Evolutionary conservation across 441 rosid species (phyloP), one percentile per base, ranked within the genome.

Genomic region (Euphorbia corollata): DNA sequence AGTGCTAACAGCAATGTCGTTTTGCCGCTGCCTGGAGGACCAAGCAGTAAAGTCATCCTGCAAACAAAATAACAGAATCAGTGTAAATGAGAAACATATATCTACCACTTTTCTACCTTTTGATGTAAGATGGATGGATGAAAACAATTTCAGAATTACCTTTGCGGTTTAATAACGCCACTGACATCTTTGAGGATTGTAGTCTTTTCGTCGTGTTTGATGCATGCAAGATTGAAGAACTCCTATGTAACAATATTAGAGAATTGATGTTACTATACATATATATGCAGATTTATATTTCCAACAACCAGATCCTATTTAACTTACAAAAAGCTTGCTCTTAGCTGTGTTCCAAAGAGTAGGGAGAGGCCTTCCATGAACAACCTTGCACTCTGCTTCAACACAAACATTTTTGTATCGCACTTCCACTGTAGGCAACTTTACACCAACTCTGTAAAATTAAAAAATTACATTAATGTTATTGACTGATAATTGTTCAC

Each of bases 11-110:
- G 57, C 5, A 84, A 70, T 9, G 88, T 87, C 61, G 89, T 84
- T 78, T 89, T 87, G 13, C 96, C 92, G 59, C 91, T 80, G 32
- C 96, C 89, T 63, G 91, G 96, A 57, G 87, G 90, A 53, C 92
- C 92, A 5, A 89, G 87, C 65, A 89, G 64, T 61, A 85, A 67
- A 43, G 90, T 82, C 82, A 89, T 75, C 70, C 96, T 85, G 78
- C 77, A 61, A 61, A 8, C 41, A 43, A 12, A n/a, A 0, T 3
- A 5, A 1, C 43, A 10, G 18, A 47, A 12, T 47, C 16, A 12
- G 8, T 47, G 18, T 2, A 0, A 47, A 12, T 13, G 0, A 3
- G 18, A 47, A 38, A 47, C 2, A 47, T 16, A 5, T 43, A 43
- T n/a, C n/a, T 27, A 47, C 51, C 4, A 16, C 51, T 12, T 47